Evolutionary conservation across 2,329 filamentous ascomycete genomes (phyloP), one percentile per base, ranked within the genome.

Genomic region (Scedosporium aurantiacum): DNA sequence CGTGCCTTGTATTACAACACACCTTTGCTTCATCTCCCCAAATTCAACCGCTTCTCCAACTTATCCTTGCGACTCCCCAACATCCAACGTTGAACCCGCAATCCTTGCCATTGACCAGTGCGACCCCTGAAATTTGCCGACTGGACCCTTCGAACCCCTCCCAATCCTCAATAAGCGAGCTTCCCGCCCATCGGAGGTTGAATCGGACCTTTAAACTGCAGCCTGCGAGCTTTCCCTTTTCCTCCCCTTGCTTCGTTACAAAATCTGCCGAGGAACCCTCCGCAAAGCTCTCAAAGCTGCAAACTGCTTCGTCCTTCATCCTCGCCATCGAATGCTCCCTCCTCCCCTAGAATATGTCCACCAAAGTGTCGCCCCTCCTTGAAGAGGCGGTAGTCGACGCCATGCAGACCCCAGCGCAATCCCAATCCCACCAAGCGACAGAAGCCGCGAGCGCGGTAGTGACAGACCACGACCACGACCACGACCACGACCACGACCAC

Each of bases 381-480:
- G 41, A 52, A 50, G 41, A 60, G 43, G 43, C 43, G 43, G 25
- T 60, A 45, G 58, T 50, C 58, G 43, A 60, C 27, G 25, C 41
- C 18, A 28, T 50, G 58, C 41, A 60, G 58, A 50, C 25, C 16
- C 18, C 18, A 4, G 50, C 50, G 50, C 27, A 41, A 18, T 37
- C 56, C 12, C 32, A 58, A 43, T 2, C 2, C 56, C 27, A 2
- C n/a, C 56, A 37, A 54, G 50, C 50, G 18, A 54, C 54, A 23
- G 55, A 18, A 23, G n/a, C 55, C 28, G 27, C 23, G 23, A 23
- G 10, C 45, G 6, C 32, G 32, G 32, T 10, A 6, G 32, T 37
- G 12, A 37, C 14, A 37, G 32, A 50, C 45, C 45, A 18, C n/a
- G n/a, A 50, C 16, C 16, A 25, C 8, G n/a, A 18, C 45, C 45